Base-by-base conservation (phyloP, 371 early-diverging fungal genomes). In the Mortierella sp. region DNA sequence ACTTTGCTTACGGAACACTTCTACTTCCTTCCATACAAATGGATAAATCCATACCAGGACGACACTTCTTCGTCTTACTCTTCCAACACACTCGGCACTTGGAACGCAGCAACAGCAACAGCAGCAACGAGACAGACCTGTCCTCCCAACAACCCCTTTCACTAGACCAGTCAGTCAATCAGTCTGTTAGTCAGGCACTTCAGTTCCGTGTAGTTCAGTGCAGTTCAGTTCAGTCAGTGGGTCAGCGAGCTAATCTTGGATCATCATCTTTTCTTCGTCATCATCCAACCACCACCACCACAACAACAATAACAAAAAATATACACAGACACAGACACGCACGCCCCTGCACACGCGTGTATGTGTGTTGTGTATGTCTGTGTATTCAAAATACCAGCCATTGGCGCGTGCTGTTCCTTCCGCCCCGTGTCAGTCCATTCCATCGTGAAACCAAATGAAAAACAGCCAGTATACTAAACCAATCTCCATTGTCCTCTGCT, bases 401-500 rank as follows among this genome's bases (percentile, higher is more conserved):
- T 68, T 68, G 68, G 68, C 68, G 68, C 68, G 68, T 68, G 68
- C 68, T 38, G 68, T 24, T 41, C 24, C 35, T 41, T 68, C 68
- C 68, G 41, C 68, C 65, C 41, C 68, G 68, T 68, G 68, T 68
- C 68, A 68, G 21, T 38, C 38, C 41, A 41, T 6, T 38, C 38
- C 68, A 68, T 68, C 68, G 68, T 68, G 68, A 68, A 68, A 68
- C 68, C 16, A 8, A 63, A 68, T 21, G 21, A 14, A 21, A 35
- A 38, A 21, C 4, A 51, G 51, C 21, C 18, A 21, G 51, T 51
- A 21, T 18, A 51, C 51, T 51, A 51, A 51, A 51, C 43, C 11
- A 68, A 68, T 41, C 68, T 35, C 10, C 10, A 65, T 5, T 38
- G 68, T 24, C 35, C 41, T 68, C 18, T 38, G 21, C 7, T 41